These are phyloP conservation scores for Trichoderma hamatum DNA, from an alignment of 2,329 filamentous ascomycete genomes.

Conservation along the genomic window DNA sequence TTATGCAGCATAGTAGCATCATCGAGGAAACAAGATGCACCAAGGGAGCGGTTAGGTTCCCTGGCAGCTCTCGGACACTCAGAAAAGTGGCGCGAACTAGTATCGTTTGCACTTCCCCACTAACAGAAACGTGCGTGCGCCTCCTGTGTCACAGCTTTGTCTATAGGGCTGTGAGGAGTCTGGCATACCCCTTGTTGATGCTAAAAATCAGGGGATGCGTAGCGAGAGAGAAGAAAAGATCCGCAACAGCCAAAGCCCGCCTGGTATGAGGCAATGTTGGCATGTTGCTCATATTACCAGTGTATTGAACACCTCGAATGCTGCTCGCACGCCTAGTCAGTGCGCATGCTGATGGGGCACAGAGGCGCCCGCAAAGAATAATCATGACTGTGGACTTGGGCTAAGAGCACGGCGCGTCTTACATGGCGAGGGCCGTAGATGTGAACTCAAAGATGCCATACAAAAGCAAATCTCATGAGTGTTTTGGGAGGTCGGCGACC, in stretches of 20 bases:
- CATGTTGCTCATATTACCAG: background rate
- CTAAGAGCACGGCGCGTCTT: conserved; percentile 13
- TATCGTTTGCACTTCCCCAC: conserved; percentile 18
- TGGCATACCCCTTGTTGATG: conserved; percentile 1
- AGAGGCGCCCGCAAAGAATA: conserved; percentile 15
- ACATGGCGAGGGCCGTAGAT: conserved; percentile 10
- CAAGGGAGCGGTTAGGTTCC: background rate
- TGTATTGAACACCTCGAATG: background rate
- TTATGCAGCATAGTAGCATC: conserved; percentile 6
- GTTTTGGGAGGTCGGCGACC: conserved; percentile 20
- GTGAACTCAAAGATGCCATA: background rate
- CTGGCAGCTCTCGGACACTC: background rate
- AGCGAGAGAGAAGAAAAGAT: background rate
- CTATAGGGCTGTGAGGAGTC: conserved; percentile 16
- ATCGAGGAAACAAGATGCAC: background rate
- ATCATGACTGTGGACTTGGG: conserved; percentile 9
- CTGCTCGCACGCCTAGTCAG: background rate
- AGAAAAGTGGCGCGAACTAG: conserved; percentile 21
- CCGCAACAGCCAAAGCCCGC: background rate
- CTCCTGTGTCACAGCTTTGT: conserved; percentile 21
- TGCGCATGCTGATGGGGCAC: background rate
- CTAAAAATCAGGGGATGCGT: background rate
- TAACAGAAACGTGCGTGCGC: conserved; percentile 1
- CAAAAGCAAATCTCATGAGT: conserved; percentile 1
- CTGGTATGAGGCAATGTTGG: background rate